A percentile compares a stretch with the other conserved stretches of the same genome.
Evolutionary conservation across 495 filamentous ascomycete species (phyloP).

Genomic region (Podospora fimiseda): DNA sequence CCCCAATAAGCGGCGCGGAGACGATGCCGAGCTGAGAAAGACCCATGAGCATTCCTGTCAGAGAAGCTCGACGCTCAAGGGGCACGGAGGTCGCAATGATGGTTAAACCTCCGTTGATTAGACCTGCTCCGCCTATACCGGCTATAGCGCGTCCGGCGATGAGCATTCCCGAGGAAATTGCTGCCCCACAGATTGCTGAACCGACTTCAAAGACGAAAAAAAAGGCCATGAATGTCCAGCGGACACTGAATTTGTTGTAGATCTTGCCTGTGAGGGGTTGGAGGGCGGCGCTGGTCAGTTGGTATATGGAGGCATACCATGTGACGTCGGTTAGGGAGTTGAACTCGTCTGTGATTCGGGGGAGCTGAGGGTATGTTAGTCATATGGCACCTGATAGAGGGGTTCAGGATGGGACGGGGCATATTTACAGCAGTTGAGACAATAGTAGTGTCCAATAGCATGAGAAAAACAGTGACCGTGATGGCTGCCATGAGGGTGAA

Average conservation of each 20-base stretch:
- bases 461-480: constrained; percentile 38
- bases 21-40: constrained; percentile 64
- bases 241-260: constrained; percentile 42
- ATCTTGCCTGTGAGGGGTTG: constrained; percentile 48
- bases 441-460: constrained; percentile 48
- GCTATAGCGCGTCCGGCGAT: constrained; percentile 52
- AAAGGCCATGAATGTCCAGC: constrained; percentile 36
- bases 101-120: constrained; percentile 35
- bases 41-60: constrained; percentile 33
- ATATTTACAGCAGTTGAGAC: constrained; percentile 37
- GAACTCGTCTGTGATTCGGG: constrained; percentile 44
- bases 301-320: constrained; percentile 50
- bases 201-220: constrained; percentile 40
- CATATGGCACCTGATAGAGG: too few relatives aligned
- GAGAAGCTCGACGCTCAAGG: constrained; percentile 31
- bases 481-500: constrained; percentile 13
- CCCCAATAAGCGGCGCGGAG: constrained; percentile 57
- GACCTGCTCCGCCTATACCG: constrained; percentile 39
- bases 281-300: constrained; percentile 45
- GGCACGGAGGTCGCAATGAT: constrained; percentile 30
- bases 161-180: constrained; percentile 39
- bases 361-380: constrained; percentile 24
- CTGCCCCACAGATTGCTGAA: constrained; percentile 46
- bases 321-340: constrained; percentile 40
- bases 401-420: too few relatives aligned